These are phyloP conservation scores for Gracilariopsis chorda DNA, from an alignment of 23 red algal species.

Conservation along the genomic window DNA sequence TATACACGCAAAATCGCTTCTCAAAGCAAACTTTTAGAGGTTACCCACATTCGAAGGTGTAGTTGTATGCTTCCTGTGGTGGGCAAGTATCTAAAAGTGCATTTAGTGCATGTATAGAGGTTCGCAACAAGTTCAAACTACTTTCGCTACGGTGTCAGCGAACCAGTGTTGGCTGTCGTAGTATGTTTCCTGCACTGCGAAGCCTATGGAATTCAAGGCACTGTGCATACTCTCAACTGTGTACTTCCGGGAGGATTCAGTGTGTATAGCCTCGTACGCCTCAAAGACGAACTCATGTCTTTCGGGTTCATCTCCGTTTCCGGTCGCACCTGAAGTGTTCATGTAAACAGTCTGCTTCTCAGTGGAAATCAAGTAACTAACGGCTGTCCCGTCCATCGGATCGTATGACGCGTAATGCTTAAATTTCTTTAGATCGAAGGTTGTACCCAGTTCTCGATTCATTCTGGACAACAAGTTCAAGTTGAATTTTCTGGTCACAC, in stretches of 20 bases:
- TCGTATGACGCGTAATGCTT: constrained; percentile 80
- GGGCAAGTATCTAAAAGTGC: not conserved
- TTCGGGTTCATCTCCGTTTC: not conserved
- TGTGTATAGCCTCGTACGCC: constrained; percentile 83
- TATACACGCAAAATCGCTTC: too few species aligned
- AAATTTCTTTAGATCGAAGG: constrained; percentile 75
- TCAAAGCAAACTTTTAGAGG: too few species aligned
- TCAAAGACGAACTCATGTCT: constrained; percentile 44
- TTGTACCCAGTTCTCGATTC: constrained; percentile 79
- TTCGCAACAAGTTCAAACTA: not conserved
- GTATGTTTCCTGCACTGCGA: constrained; percentile 36
- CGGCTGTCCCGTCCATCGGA: constrained; percentile 47
- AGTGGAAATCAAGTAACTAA: constrained; percentile 82
- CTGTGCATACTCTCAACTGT: constrained; percentile 49
- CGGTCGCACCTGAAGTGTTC: not conserved
- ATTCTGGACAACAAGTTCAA: constrained; percentile 83
- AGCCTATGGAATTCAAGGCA: constrained; percentile 46
- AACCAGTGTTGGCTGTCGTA: constrained; percentile 70
- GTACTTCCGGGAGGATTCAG: constrained; percentile 89
- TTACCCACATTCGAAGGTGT: too few species aligned
- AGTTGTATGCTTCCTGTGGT: too few species aligned
- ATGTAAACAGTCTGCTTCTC: constrained; percentile 32
- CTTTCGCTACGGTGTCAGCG: constrained; percentile 51
- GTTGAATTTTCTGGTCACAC: constrained; percentile 86
- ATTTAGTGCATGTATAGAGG: not conserved